Evolutionary conservation across 1,284 basidiomycete species (phyloP).

Genomic region (Pseudozyma tsukubaensis): DNA sequence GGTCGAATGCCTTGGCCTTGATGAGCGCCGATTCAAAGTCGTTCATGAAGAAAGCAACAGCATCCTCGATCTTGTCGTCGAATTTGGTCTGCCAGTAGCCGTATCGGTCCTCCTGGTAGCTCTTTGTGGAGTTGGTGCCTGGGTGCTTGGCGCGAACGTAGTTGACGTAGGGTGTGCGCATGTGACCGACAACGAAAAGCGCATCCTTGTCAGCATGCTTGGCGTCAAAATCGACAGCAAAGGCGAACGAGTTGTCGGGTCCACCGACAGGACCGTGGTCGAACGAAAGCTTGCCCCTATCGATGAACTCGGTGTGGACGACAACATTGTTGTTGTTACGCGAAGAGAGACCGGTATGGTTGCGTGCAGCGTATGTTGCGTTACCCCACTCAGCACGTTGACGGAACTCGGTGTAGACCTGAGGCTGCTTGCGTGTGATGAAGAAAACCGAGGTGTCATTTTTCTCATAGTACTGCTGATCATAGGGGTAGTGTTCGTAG

Average conservation of each 20-base stretch:
- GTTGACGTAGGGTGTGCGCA: conserved; percentile 62
- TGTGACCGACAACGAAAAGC: conserved; percentile 61
- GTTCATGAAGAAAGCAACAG: conserved; percentile 71
- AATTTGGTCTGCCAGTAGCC: conserved; percentile 65
- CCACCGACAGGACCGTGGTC: conserved; percentile 56
- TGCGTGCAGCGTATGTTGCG: conserved; percentile 58
- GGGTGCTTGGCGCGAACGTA: conserved; percentile 55
- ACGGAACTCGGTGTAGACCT: conserved; percentile 62
- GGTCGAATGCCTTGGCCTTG: conserved; percentile 69
- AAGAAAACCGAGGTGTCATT: conserved; percentile 56
- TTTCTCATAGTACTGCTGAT: conserved; percentile 49
- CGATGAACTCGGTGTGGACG: conserved; percentile 59
- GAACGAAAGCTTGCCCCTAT: conserved; percentile 51
- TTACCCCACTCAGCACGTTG: conserved; percentile 67
- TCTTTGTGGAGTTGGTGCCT: conserved; percentile 45
- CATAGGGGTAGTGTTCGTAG: conserved; percentile 55
- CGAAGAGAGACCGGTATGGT: conserved; percentile 52
- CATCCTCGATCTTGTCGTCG: conserved; percentile 67
- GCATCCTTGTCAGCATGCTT: conserved; percentile 53
- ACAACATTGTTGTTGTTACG: conserved; percentile 66
- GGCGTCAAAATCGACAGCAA: conserved; percentile 59
- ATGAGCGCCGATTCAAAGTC: conserved; percentile 76
- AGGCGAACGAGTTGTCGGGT: conserved; percentile 65
- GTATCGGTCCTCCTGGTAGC: conserved; percentile 62
- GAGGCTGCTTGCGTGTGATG: conserved; percentile 54